A percentile compares a stretch with the other conserved stretches of the same genome.
Evolutionary conservation across 1,284 basidiomycete genomes (phyloP).

Genomic region (Cerioporus squamosus): DNA sequence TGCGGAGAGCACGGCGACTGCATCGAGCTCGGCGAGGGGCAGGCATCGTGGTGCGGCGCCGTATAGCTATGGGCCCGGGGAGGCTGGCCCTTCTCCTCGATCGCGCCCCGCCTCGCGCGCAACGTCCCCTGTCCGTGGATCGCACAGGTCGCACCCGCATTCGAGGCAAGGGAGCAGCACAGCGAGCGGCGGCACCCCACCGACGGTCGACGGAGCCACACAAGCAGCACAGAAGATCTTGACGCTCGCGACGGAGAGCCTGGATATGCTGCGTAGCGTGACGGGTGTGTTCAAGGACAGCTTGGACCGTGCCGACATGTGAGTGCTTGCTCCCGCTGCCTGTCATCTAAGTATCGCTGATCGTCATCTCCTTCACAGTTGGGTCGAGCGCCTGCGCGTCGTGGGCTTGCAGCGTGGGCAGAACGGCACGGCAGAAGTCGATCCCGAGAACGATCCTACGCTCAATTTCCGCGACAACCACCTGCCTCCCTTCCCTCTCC

Average conservation of each 20-base stretch:
- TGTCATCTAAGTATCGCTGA: slow-evolving; percentile 9
- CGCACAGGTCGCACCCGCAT: slow-evolving; percentile 29
- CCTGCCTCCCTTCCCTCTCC: slow-evolving; percentile 16
- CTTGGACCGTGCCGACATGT: slow-evolving; percentile 87
- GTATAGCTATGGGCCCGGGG: slow-evolving; percentile 34
- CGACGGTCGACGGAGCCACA: slow-evolving; percentile 60
- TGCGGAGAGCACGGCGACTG: slow-evolving; percentile 16
- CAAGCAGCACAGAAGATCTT: slow-evolving; percentile 83
- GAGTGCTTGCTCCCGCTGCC: slow-evolving; percentile 39
- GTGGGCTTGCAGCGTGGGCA: slow-evolving; percentile 72
- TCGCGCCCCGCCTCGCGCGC: slow-evolving; percentile 40
- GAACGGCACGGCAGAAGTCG: slow-evolving; percentile 20
- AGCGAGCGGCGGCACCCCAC: slow-evolving; percentile 24
- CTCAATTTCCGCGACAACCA: slow-evolving; percentile 23
- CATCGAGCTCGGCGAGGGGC: slow-evolving; percentile 7
- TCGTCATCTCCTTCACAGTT: slow-evolving; percentile 43
- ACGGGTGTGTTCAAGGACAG: slow-evolving; percentile 88
- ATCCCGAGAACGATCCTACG: slow-evolving; percentile 16
- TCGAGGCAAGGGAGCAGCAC: slow-evolving; percentile 32
- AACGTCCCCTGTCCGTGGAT: slow-evolving; percentile 29
- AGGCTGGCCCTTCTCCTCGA: slow-evolving; percentile 33
- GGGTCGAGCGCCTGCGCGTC: slow-evolving; percentile 79
- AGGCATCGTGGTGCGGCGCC: slow-evolving; percentile 27
- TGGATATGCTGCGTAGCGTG: slow-evolving; percentile 90
- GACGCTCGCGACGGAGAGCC: slow-evolving; percentile 85